Evolutionary conservation across 768 basidiomycete genomes (phyloP).

Genomic region (Mycena crocata): DNA sequence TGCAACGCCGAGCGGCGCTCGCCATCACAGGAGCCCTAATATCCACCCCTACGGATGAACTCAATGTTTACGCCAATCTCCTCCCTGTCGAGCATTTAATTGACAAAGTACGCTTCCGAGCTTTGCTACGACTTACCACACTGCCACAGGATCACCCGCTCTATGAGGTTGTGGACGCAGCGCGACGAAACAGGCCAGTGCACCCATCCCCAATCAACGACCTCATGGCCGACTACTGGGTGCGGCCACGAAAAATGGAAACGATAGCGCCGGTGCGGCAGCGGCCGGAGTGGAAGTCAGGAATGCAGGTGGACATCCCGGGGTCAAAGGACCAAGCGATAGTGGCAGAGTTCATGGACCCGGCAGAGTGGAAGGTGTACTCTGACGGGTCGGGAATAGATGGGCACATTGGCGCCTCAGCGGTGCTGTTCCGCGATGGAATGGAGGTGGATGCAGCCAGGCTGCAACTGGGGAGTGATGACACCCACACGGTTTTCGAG

Average conservation of each 20-base stretch:
- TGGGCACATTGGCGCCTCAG: slow-evolving; percentile 35
- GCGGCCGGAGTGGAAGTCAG: background rate
- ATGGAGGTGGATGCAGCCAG: slow-evolving; percentile 22
- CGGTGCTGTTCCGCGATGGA: slow-evolving; percentile 23
- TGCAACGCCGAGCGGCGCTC: slow-evolving; percentile 34
- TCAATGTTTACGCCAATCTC: background rate
- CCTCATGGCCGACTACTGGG: background rate
- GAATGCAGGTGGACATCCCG: background rate
- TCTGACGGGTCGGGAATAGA: slow-evolving; percentile 38
- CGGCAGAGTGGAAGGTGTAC: slow-evolving; percentile 16
- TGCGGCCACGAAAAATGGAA: background rate
- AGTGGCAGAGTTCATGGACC: background rate
- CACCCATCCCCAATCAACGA: background rate
- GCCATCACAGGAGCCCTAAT: slow-evolving; percentile 29
- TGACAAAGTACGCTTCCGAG: background rate
- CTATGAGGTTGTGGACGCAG: background rate
- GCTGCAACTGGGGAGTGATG: background rate
- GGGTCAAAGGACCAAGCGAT: slow-evolving; percentile 12
- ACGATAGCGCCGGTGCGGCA: background rate
- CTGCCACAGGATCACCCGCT: background rate
- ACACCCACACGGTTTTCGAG: slow-evolving; percentile 40
- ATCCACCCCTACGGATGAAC: slow-evolving; percentile 27
- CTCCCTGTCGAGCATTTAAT: slow-evolving; percentile 1
- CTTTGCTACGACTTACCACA: background rate
- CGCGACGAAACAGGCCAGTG: background rate